Percentiles rank a stretch among this genome's conserved stretches.
phyloP scores from a whole-genome alignment of 2,329 filamentous ascomycete species.

The Colletotrichum noveboracense region DNA sequence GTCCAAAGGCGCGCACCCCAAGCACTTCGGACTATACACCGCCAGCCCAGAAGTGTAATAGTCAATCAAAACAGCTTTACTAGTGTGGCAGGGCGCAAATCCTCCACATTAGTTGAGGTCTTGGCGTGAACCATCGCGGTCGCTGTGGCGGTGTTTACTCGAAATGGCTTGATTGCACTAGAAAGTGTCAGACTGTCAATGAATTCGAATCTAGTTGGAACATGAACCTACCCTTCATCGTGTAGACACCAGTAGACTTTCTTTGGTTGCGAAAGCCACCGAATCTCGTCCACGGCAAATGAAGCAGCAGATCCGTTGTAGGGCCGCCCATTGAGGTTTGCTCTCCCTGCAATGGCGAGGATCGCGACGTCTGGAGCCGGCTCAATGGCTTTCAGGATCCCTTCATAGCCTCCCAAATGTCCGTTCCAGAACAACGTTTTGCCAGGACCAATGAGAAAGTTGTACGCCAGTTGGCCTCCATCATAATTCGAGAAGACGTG shows the following conservation, averaged over 20 bases:
- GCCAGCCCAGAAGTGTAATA: neutral
- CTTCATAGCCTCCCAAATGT: neutral
- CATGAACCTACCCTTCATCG: neutral
- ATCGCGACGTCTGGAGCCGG: neutral
- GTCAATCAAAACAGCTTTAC: neutral
- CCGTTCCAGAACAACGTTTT: neutral
- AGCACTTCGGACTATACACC: neutral
- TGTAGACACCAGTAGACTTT: neutral
- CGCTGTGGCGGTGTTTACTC: neutral
- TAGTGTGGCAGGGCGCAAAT: neutral
- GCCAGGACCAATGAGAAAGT: neutral
- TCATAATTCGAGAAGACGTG: neutral
- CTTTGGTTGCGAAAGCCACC: neutral
- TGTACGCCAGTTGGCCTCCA: neutral
- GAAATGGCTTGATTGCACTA: neutral
- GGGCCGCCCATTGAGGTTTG: neutral
- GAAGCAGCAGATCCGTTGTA: neutral
- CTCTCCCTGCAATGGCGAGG: neutral
- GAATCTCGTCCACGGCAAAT: neutral
- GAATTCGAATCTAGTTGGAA: neutral
- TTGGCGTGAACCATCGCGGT: neutral
- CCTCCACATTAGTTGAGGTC: neutral
- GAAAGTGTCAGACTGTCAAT: neutral
- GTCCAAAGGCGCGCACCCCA: neutral
- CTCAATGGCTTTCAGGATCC: neutral